Evolutionary conservation across 1,139 yeast species (phyloP), one percentile per base, ranked within the genome.

Genomic region (Candida pseudocylindracea): DNA sequence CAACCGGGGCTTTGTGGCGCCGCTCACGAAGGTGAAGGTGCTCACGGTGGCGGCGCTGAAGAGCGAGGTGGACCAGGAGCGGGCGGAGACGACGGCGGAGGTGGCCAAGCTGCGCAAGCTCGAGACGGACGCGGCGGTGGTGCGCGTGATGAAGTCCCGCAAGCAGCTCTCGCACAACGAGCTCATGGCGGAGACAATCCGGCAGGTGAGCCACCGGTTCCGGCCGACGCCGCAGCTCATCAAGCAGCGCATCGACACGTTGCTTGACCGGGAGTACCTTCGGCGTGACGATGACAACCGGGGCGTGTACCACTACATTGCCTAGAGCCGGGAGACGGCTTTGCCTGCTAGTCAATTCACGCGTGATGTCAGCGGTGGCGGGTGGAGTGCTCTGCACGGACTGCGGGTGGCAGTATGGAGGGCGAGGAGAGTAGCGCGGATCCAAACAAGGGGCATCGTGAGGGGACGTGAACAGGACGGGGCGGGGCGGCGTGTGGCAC

Each of bases 61-160:
- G 13, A 39, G 48, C 1, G 65, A 57, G 35, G 38, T 41, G 1
- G 55, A 53, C 30, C n/a, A n/a, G n/a, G n/a, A n/a, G n/a, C n/a
- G n/a, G n/a, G n/a, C n/a, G n/a, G 65, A 60, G 34, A 53, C 57
- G 2, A 50, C 50, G 34, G 38, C 42, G 2, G 47, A 48, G 30
- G 56, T 58, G 24, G 36, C 46, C 30, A 59, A 58, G 34, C 70
- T 68, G 15, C 50, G 71, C 33, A 55, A 68, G 39, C 60, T 63
- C 36, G 81, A 74, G 43, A 61, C 79, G 3, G 91, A 80, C 44
- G 95, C 96, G 1, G 92, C 93, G 0, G 67, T 85, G 36, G 93
- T 85, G 2, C 62, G 96, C 35, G 68, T 76, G 9, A 74, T 88
- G 88, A 88, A 88, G 48, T 63, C 79, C 1, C 57, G 85, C 28